Evolutionary conservation across 2,329 filamentous ascomycete species (phyloP), one percentile per base, ranked within the genome.

Genomic region (Calonectria multiphialidica): DNA sequence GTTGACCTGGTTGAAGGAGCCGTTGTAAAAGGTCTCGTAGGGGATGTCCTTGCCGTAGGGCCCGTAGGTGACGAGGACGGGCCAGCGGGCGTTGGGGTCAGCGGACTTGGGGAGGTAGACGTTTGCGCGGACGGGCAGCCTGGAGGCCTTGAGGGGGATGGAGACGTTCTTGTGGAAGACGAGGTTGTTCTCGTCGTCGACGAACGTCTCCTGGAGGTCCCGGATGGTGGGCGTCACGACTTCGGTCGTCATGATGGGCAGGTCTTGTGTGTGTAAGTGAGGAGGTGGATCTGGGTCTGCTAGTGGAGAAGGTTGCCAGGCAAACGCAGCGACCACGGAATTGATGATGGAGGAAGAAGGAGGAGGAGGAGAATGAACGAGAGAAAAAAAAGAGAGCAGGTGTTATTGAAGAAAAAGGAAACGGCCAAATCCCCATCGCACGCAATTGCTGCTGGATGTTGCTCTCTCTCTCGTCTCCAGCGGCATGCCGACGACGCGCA

Each of bases 1-100:
- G 68, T 89, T 89, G 5, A 91, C 86, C 72, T 91, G 86, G 49
- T 78, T 75, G 66, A 86, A 89, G 10, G 83, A 86, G 25, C 45
- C 53, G 18, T 30, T 37, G 53, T 40, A 62, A 45, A 72, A 72
- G 40, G 59, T 70, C 37, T 61, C 40, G 23, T 72, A 72, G 28
- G 66, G 65, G 35, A 71, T 64, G 25, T 71, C 69, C 30, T 71
- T 71, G 37, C 69, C 69, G 40, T 71, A 71, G 21, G 69, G 69
- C 2, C 69, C 69, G 40, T 71, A 71, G 37, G 69, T 71, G 45
- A 71, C 30, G 63, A 71, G 69, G 37, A 67, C 69, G 30, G 68
- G 68, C 63, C 53, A 71, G 37, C 63, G 55, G 28, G 62, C 53
- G 35, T 66, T 50, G 16, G 64, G 13, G 28, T 67, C 47, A 8